Base-by-base conservation (phyloP, 805 yeast species). In the Kazachstania taianensis region DNA sequence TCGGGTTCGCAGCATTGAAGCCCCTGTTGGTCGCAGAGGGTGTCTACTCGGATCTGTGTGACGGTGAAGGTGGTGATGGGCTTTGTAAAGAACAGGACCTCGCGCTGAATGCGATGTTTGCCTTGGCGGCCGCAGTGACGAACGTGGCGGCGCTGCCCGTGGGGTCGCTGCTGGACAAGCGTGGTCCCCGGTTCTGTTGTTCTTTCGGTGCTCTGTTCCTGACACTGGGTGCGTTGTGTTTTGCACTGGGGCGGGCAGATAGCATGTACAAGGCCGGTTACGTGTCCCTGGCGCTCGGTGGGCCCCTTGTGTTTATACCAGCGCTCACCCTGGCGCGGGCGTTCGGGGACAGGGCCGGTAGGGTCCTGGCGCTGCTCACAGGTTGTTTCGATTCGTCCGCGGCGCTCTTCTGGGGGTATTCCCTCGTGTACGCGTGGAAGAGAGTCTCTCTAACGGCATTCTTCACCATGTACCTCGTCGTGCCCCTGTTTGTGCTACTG, bases 311-410 rank as follows among this genome's bases (percentile, higher is more conserved):
- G 15, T 87, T 83, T 55, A 86, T 89, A 39, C 79, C 94, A 13
- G 75, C 85, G 42, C 86, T 87, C 69, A 96, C 87, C 52, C 66
- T 87, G 54, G 82, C 96, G 5, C 87, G 86, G 54, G 72, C 82
- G 19, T 83, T 86, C 60, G 95, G 95, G 2, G 71, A 72, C 28
- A 74, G 73, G 48, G 80, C 94, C 4, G 96, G 96, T 0, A 69
- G 82, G 31, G 67, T 86, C 15, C 61, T 86, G 45, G 94, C 96
- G 0, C 59, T 84, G 13, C 61, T 87, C 34, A 84, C 96, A 0
- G 96, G 96, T n/a, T 86, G 95, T 0, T 86, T 87, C 53, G 96
- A 89, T 57, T 70, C 94, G 0, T 82, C 94, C 2, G 76, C 94
- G n/a, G 96, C 94, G 0, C 69, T 87, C 32, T 87, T 87, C 52